phyloP scores from a whole-genome alignment of 2,329 filamentous ascomycete species.

The Fusarium miscanthi region DNA sequence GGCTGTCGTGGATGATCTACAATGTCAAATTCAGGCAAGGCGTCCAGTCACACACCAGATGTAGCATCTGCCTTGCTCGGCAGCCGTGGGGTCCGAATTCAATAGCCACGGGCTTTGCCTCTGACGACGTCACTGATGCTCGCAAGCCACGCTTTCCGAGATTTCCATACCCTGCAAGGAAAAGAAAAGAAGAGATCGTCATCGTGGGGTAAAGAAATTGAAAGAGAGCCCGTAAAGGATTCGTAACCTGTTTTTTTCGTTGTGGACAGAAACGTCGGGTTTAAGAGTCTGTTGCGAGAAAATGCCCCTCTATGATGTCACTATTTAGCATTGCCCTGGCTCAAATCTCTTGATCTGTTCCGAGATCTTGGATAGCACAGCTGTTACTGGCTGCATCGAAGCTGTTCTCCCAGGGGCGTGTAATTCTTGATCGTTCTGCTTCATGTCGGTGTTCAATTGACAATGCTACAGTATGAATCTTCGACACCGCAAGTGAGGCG shows the following conservation, averaged over 20 bases:
- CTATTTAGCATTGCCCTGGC: conserved; percentile 1
- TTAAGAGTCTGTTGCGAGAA: background rate
- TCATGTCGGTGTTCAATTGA: background rate
- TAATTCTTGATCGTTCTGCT: background rate
- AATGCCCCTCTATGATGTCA: conserved; percentile 35
- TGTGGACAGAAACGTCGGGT: background rate
- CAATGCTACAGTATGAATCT: conserved; percentile 13
- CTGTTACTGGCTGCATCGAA: conserved; percentile 1
- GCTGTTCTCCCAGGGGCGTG: conserved; percentile 7
- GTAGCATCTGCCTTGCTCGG: background rate
- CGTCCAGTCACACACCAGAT: background rate
- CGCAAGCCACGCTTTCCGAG: conserved; percentile 4
- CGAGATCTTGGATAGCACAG: conserved; percentile 32
- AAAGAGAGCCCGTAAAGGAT: background rate
- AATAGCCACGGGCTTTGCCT: conserved; percentile 6
- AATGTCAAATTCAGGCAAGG: conserved; percentile 4
- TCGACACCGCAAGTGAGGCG: background rate
- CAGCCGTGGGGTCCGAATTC: background rate
- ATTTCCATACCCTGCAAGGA: background rate
- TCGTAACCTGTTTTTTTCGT: conserved; percentile 33
- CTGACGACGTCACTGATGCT: conserved; percentile 32
- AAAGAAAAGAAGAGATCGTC: background rate
- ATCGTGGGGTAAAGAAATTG: background rate
- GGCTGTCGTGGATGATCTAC: conserved; percentile 6
- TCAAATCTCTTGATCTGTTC: conserved; percentile 26